These are phyloP conservation scores for Globisporangium irregulare DNA, from an alignment of 352 stramenopile species.

Conservation along the genomic window DNA sequence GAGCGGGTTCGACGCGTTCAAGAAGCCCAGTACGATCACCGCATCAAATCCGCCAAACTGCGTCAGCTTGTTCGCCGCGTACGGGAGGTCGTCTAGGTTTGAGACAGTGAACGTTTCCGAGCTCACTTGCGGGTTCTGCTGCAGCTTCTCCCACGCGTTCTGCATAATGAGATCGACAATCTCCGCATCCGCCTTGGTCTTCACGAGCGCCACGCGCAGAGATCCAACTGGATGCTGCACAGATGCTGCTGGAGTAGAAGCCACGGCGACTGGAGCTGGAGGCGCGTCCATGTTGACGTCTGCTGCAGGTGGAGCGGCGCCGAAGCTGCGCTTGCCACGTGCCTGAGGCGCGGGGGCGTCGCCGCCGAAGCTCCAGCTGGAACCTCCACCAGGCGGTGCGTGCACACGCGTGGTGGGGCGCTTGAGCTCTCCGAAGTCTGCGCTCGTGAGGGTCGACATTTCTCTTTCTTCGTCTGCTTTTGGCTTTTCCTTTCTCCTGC, in stretches of 20 bases:
- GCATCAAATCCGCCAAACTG: conserved; percentile 64
- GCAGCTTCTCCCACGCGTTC: conserved; percentile 56
- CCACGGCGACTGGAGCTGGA: conserved; percentile 20
- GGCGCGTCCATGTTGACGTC: conserved; percentile 17
- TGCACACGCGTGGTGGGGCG: conserved; percentile 80
- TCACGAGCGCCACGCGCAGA: conserved; percentile 66
- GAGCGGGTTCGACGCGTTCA: conserved; percentile 62
- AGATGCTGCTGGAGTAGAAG: conserved; percentile 10
- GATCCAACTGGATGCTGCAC: conserved; percentile 2
- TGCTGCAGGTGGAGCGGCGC: conserved; percentile 22
- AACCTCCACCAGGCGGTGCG: conserved; percentile 73
- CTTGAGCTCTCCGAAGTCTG: conserved; percentile 82
- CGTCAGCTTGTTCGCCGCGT: conserved; percentile 80
- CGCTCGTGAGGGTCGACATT: conserved; percentile 85
- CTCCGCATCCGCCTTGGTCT: conserved; percentile 71
- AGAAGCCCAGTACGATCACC: conserved; percentile 76
- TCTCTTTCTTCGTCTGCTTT: neutral
- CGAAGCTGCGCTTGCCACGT: conserved; percentile 21
- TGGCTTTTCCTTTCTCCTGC: conserved; percentile 1
- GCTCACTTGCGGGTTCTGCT: conserved; percentile 29
- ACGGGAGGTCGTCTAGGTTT: conserved; percentile 69
- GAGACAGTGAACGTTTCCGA: conserved; percentile 70
- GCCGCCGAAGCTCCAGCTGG: conserved; percentile 70
- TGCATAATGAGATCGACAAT: conserved; percentile 68
- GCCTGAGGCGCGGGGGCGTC: conserved; percentile 28